Evolutionary conservation across 2,329 filamentous ascomycete species (phyloP).

Genomic region (Alternaria longipes): DNA sequence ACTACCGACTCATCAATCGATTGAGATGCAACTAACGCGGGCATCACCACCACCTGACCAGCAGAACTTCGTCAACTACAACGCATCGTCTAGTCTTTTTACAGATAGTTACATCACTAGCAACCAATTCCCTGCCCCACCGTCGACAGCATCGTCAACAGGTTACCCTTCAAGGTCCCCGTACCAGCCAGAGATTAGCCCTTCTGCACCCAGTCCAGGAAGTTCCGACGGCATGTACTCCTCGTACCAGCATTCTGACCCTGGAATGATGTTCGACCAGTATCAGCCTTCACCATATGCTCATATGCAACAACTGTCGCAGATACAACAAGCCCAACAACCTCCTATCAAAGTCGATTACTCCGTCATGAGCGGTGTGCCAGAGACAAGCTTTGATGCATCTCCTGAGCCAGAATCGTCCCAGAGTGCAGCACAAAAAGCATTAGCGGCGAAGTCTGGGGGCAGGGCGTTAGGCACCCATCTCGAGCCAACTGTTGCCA

Average conservation of each 20-base stretch:
- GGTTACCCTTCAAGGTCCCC: slow-evolving; percentile 28
- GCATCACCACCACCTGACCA: slow-evolving; percentile 39
- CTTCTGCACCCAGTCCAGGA: slow-evolving; percentile 42
- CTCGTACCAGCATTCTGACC: slow-evolving; percentile 39
- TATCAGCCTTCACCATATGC: slow-evolving; percentile 23
- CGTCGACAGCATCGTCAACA: slow-evolving; percentile 35
- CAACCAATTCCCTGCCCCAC: slow-evolving; percentile 27
- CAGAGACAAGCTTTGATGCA: slow-evolving; percentile 32
- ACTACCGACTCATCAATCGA: slow-evolving; percentile 28
- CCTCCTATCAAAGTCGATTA: slow-evolving; percentile 17
- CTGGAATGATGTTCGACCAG: slow-evolving; percentile 32
- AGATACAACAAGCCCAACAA: slow-evolving; percentile 9
- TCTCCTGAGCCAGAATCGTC: slow-evolving; percentile 41
- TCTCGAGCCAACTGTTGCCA: slow-evolving; percentile 48
- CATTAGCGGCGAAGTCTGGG: slow-evolving; percentile 42
- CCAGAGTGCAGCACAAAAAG: slow-evolving; percentile 31
- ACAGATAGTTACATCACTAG: slow-evolving; percentile 36
- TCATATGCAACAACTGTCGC: slow-evolving; percentile 9
- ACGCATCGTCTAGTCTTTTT: slow-evolving; percentile 35
- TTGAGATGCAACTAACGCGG: slow-evolving; percentile 34
- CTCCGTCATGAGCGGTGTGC: slow-evolving; percentile 18
- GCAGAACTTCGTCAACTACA: slow-evolving; percentile 41
- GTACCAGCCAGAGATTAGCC: slow-evolving; percentile 35
- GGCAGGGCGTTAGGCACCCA: slow-evolving; percentile 52
- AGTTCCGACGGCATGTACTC: slow-evolving; percentile 42